A percentile compares a stretch with the other conserved stretches of the same genome.
Conservation (phyloP, 2,329 filamentous ascomycete species). For the Exophiala mesophila region DNA sequence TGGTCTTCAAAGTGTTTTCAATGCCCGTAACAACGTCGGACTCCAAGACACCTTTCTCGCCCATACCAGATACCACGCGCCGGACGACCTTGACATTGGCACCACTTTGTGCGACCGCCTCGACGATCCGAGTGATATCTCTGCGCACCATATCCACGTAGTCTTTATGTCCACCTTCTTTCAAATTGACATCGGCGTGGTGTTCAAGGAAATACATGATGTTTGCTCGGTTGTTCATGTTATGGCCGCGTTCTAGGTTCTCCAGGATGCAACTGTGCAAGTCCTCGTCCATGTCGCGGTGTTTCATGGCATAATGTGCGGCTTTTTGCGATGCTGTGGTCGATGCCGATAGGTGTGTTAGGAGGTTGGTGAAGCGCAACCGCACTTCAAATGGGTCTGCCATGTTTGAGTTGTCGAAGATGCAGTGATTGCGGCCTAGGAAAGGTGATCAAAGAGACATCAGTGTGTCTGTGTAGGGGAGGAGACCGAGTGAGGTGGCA, state of each 20-base stretch:
- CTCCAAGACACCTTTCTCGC: slow-evolving; percentile 67
- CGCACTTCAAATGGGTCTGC: slow-evolving; percentile 95
- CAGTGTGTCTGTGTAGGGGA: no score
- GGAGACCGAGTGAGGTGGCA: no score
- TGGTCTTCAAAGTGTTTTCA: slow-evolving; percentile 74
- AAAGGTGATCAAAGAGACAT: no score
- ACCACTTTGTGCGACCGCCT: slow-evolving; percentile 82
- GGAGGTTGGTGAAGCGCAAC: slow-evolving; percentile 87
- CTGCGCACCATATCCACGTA: slow-evolving; percentile 94
- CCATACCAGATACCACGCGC: slow-evolving; percentile 68
- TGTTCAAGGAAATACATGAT: slow-evolving; percentile 99
- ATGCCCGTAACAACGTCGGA: slow-evolving; percentile 71
- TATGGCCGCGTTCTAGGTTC: slow-evolving; percentile 75
- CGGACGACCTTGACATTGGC: slow-evolving; percentile 92
- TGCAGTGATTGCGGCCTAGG: no score
- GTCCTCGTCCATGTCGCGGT: slow-evolving; percentile 93
- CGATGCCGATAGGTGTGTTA: slow-evolving; percentile 86
- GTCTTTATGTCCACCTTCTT: slow-evolving; percentile 63
- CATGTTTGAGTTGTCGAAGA: slow-evolving; percentile 46
- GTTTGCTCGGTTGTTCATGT: slow-evolving; percentile 95
- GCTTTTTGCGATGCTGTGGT: slow-evolving; percentile 86
- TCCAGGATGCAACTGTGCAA: slow-evolving; percentile 95
- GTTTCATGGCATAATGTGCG: slow-evolving; percentile 89
- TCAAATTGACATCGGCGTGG: slow-evolving; percentile 78
- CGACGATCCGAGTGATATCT: slow-evolving; percentile 85